phyloP scores from a whole-genome alignment of 225 moss, liverwort and hornwort genomes.

The Anthoceros angustus region DNA sequence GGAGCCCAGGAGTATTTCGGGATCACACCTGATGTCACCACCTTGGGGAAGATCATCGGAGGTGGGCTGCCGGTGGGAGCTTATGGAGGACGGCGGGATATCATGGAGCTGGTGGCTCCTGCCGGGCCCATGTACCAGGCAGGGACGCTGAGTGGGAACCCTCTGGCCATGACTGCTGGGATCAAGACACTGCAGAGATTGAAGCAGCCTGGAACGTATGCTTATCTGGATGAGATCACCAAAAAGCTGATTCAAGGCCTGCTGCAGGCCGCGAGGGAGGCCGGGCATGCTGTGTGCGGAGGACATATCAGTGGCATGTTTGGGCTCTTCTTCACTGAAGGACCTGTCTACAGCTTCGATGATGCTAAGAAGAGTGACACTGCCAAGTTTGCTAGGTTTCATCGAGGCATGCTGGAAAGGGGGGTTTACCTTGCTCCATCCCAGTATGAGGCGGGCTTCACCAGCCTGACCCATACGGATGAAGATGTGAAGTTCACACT shows the following conservation, averaged over 20 bases:
- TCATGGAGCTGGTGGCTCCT: conserved; percentile 98
- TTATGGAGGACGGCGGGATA: conserved; percentile 75
- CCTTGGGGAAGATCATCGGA: conserved; percentile 86
- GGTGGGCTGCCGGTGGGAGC: conserved; percentile 96
- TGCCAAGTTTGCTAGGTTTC: conserved; percentile 72
- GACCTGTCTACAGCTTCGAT: conserved; percentile 65
- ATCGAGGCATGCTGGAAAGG: conserved; percentile 87
- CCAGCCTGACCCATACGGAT: conserved; percentile 78
- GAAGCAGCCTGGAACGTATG: conserved; percentile 63
- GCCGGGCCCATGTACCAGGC: conserved; percentile 99
- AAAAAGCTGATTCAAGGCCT: conserved; percentile 65
- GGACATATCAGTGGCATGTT: conserved; percentile 93
- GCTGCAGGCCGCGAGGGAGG: conserved; percentile 56
- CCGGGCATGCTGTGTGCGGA: conserved; percentile 68
- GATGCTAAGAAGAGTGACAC: conserved; percentile 96
- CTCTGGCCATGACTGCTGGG: conserved; percentile 95
- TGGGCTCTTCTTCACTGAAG: conserved; percentile 86
- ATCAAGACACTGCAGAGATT: conserved; percentile 81
- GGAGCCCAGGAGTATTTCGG: conserved; percentile 89
- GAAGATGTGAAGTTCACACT: conserved; percentile 75
- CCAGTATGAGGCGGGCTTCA: conserved; percentile 93
- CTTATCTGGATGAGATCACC: conserved; percentile 57
- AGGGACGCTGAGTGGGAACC: conserved; percentile 92
- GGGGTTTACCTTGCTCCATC: conserved; percentile 94
- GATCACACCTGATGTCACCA: conserved; percentile 72